phyloP scores from a whole-genome alignment of 2,329 filamentous ascomycete species.

The Exophiala sp. region DNA sequence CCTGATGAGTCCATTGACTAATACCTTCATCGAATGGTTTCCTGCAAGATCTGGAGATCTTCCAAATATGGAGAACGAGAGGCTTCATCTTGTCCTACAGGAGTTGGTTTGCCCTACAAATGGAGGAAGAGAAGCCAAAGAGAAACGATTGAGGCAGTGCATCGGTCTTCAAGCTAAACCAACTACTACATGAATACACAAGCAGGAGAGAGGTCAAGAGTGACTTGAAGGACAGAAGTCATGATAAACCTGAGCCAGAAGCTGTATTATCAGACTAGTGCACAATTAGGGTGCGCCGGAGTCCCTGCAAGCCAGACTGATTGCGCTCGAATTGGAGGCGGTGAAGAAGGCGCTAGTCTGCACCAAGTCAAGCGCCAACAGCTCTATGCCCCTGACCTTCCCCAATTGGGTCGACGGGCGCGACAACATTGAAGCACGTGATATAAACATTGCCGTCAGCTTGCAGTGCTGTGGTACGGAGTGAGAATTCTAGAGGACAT shows the following conservation, averaged over 20 bases:
- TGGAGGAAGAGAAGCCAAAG: slow-evolving; percentile 9
- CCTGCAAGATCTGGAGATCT: slow-evolving; percentile 8
- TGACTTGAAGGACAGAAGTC: neutral
- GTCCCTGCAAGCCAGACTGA: no score
- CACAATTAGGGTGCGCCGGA: no score
- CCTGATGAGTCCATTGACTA: slow-evolving; percentile 3
- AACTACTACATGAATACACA: slow-evolving; percentile 1
- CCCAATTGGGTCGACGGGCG: neutral
- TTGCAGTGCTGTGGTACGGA: no score
- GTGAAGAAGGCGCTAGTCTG: slow-evolving; percentile 18
- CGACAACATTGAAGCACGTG: neutral
- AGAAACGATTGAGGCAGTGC: slow-evolving; percentile 13
- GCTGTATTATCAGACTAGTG: slow-evolving; percentile 2
- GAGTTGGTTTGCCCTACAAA: slow-evolving; percentile 9
- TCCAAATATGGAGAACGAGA: slow-evolving; percentile 6
- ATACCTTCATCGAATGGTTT: slow-evolving; percentile 1
- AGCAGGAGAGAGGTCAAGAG: no score
- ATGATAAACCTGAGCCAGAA: slow-evolving; percentile 2
- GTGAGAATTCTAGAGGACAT: no score
- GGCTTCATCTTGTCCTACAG: slow-evolving; percentile 7
- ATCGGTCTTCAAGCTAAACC: slow-evolving; percentile 7
- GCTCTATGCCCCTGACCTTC: neutral
- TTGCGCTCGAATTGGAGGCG: no score
- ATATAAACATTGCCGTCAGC: neutral
- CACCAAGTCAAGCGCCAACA: neutral